A percentile compares a stretch with the other conserved stretches of the same genome.
phyloP scores from a whole-genome alignment of 495 filamentous ascomycete genomes.

The Penicillium argentinense region DNA sequence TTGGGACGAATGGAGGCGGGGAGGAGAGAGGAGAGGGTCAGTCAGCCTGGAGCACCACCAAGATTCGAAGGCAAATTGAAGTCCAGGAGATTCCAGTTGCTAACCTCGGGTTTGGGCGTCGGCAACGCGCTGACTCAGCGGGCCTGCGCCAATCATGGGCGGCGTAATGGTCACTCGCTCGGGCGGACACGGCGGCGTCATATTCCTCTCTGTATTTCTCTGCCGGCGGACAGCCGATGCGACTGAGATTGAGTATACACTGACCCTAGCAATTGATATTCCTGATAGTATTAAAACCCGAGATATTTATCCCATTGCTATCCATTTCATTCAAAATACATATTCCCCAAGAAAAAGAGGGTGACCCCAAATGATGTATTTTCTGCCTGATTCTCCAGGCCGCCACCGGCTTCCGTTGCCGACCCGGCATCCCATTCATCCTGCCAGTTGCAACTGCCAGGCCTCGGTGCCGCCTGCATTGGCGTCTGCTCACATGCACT shows the following conservation, averaged over 20 bases:
- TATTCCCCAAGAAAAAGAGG: no score
- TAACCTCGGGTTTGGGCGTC: constrained; percentile 48
- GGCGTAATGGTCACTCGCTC: constrained; percentile 45
- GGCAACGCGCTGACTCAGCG: constrained; percentile 38
- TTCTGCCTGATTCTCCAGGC: not conserved
- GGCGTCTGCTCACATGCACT: not conserved
- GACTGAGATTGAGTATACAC: no score
- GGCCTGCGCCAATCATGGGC: constrained; percentile 34
- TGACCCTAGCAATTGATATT: no score
- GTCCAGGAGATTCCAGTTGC: constrained; percentile 34
- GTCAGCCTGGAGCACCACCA: not conserved
- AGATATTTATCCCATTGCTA: no score
- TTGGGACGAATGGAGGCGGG: not conserved
- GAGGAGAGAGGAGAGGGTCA: constrained; percentile 1
- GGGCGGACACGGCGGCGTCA: constrained; percentile 43
- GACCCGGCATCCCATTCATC: no score
- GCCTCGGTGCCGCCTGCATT: constrained; percentile 7
- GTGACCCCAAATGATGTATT: not conserved
- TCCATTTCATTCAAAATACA: no score
- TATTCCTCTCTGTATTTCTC: constrained; percentile 8
- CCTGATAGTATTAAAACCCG: no score
- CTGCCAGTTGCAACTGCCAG: not conserved
- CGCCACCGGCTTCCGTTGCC: not conserved
- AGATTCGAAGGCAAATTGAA: constrained; percentile 30
- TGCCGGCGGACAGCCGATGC: constrained; percentile 14